These are phyloP conservation scores for Hymenoscyphus albidus DNA, from an alignment of 2,329 filamentous ascomycete genomes.

Conservation along the genomic window DNA sequence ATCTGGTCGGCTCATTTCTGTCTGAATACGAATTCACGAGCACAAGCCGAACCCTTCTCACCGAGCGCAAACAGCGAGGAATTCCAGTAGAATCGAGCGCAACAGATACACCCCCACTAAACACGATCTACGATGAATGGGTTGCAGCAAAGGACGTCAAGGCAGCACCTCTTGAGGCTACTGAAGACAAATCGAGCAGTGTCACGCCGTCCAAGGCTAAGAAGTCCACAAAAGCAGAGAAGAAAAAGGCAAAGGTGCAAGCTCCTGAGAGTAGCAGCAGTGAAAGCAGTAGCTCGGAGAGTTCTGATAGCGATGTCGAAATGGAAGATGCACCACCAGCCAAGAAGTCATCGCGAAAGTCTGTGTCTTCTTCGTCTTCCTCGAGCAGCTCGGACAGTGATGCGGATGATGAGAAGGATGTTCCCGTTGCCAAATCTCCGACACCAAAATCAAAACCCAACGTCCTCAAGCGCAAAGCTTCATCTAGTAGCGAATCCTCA, in stretches of 20 bases:
- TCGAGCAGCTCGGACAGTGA: conserved; percentile 46
- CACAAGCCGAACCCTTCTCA: conserved; percentile 58
- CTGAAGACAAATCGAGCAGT: neutral
- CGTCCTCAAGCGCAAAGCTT: conserved; percentile 54
- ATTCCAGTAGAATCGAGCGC: conserved; percentile 42
- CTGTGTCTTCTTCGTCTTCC: conserved; percentile 37
- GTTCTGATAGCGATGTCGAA: conserved; percentile 31
- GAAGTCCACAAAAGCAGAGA: conserved; percentile 31
- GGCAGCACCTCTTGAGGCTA: neutral
- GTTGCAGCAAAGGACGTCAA: conserved; percentile 32
- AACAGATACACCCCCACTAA: conserved; percentile 36
- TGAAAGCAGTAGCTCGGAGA: conserved; percentile 33
- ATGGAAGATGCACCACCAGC: conserved; percentile 33
- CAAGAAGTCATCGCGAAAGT: conserved; percentile 33
- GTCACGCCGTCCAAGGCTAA: conserved; percentile 24
- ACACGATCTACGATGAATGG: conserved; percentile 39
- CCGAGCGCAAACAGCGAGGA: conserved; percentile 50
- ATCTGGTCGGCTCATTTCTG: conserved; percentile 64
- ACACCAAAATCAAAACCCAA: conserved; percentile 37
- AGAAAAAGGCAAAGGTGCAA: conserved; percentile 27
- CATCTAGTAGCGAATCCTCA: conserved; percentile 38
- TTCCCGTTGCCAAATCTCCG: conserved; percentile 26
- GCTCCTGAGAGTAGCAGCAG: conserved; percentile 37
- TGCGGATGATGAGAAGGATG: conserved; percentile 47
- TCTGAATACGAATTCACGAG: conserved; percentile 60